Base-by-base conservation (phyloP, 1,284 basidiomycete genomes). In the Peniophora sp. region DNA sequence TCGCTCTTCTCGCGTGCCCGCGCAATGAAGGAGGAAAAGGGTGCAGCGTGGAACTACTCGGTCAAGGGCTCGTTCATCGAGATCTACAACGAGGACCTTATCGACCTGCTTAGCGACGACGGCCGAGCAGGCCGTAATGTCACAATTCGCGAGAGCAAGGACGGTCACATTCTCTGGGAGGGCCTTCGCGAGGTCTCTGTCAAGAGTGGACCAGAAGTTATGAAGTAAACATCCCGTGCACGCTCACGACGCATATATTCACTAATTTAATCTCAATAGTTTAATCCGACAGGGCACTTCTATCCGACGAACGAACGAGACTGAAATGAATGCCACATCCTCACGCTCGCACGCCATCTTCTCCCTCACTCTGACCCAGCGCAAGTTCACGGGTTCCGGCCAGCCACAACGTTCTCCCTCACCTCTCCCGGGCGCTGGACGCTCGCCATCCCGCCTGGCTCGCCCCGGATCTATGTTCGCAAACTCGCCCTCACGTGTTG, bases 331-430 rank as follows among this genome's bases (percentile, higher is more conserved):
- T 65, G 90, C 93, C 3, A 93, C 97, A 65, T 96, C 92, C 0
- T 98, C 95, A 44, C 89, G 96, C 56, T 97, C 93, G 22, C 96
- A 99, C 77, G 96, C 97, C 52, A 98, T 99, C 69, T 99, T 99
- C 69, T 97, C 95, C 44, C 76, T 99, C 52, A 97, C 92, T 5
- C 74, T 99, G 48, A 90, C 83, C 1, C 96, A 97, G 71, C 88
- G 85, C 73, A 89, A 87, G 65, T 89, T 71, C 60, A 75, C 75
- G 24, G 89, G 88, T 23, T 77, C 80, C 41, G 76, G 78, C 5
- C 68, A 71, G 14, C 83, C 85, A 3, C 81, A 83, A 35, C 79
- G 87, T 47, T 88, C 87, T 2, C 75, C 84, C 6, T 88, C 89
- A 17, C 89, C 88, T 2, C 70, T 86, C 11, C 85, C 85, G 16